Percentiles rank a stretch among this genome's conserved stretches.
These are phyloP conservation scores for Curvularia lunata DNA, from an alignment of 2,329 filamentous ascomycete species.

Conservation along the genomic window DNA sequence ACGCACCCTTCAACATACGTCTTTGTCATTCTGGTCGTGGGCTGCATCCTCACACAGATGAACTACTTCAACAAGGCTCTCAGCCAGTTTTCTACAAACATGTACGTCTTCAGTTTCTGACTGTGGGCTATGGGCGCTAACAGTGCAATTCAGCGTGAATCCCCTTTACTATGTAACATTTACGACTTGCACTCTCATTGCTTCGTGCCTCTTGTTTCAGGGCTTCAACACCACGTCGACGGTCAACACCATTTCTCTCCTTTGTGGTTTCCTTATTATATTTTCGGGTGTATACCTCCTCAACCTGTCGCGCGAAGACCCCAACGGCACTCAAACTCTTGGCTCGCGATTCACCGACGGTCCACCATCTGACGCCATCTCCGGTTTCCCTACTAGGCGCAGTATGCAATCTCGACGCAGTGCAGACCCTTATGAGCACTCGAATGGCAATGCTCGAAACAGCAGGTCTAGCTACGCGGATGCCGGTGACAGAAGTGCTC, in stretches of 20 bases:
- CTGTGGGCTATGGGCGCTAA: conserved; percentile 9
- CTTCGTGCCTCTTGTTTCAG: conserved; percentile 93
- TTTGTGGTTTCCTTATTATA: conserved; percentile 92
- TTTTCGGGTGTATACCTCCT: conserved; percentile 95
- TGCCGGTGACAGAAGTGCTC: conserved; percentile 72
- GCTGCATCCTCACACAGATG: conserved; percentile 99
- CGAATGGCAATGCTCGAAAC: conserved; percentile 27
- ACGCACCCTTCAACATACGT: conserved; percentile 94
- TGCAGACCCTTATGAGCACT: conserved; percentile 51
- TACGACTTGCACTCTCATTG: conserved; percentile 90
- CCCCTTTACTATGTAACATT: conserved; percentile 98
- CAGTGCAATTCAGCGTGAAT: conserved; percentile 71
- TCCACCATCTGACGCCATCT: conserved; percentile 89
- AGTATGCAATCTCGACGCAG: conserved; percentile 90
- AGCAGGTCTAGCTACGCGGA: conserved; percentile 23
- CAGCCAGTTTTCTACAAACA: conserved; percentile 94
- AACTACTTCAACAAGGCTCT: conserved; percentile 99
- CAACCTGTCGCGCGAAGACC: conserved; percentile 92
- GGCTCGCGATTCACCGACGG: conserved; percentile 66
- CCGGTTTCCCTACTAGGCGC: conserved; percentile 84
- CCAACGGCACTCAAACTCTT: conserved; percentile 74
- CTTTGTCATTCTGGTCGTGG: conserved; percentile 88
- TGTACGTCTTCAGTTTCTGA: conserved; percentile 65
- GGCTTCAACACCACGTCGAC: conserved; percentile 95
- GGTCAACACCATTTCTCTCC: conserved; percentile 88